A percentile compares a stretch with the other conserved stretches of the same genome.
phyloP scores from a whole-genome alignment of 352 stramenopile species.

The Phytophthora gonapodyides region DNA sequence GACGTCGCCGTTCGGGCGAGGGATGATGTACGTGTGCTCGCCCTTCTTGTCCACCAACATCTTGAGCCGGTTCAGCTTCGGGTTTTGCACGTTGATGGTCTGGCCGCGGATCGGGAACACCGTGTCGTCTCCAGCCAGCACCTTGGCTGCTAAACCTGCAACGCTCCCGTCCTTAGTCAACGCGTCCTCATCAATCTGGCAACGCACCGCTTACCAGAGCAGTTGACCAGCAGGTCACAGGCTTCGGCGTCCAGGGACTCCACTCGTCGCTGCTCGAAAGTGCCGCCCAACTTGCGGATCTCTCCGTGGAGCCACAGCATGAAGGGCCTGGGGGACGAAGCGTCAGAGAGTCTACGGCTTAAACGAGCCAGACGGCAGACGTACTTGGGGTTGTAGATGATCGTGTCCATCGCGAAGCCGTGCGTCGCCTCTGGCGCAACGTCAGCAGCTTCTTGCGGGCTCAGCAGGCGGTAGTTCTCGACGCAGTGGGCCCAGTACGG shows the following conservation, averaged over 20 bases:
- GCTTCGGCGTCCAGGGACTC: conserved; percentile 39
- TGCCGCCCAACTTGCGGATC: conserved; percentile 49
- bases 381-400: conserved; percentile 64
- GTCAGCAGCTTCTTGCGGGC: conserved; percentile 36
- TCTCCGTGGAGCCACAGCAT: conserved; percentile 58
- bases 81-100: conserved; percentile 67
- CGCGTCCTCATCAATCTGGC: not conserved
- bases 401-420: conserved; percentile 56
- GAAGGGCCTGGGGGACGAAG: conserved; percentile 37
- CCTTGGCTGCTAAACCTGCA: conserved; percentile 45
- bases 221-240: conserved; percentile 67
- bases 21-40: conserved; percentile 72
- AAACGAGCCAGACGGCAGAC: conserved; percentile 12
- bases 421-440: conserved; percentile 47
- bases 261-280: conserved; percentile 51
- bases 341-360: not conserved
- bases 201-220: conserved; percentile 39
- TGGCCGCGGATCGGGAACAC: conserved; percentile 68
- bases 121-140: conserved; percentile 48
- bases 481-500: conserved; percentile 75
- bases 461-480: conserved; percentile 58
- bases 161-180: not conserved
- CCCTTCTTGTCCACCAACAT: conserved; percentile 36
- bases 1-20: conserved; percentile 58
- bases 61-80: conserved; percentile 50